Evolutionary conservation across 495 filamentous ascomycete genomes (phyloP), one percentile per base, ranked within the genome.

Genomic region (Oidiodendron maius): DNA sequence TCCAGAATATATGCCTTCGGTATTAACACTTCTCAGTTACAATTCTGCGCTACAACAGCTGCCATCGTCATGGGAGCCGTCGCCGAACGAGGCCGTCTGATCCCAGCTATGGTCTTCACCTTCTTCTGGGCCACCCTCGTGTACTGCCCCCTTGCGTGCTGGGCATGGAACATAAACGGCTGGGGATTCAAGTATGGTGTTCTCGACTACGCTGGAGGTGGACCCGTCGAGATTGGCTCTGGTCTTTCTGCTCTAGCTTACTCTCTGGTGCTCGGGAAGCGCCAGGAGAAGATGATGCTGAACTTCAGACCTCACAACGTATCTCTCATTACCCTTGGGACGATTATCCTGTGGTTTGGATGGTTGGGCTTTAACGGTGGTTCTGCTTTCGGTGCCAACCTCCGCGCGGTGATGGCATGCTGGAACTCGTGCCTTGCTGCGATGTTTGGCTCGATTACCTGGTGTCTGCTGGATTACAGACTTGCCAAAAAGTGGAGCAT

Each of bases 291-390:
- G 77, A 96, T 97, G 93, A 95, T 97, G 84, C 77, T 96, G 64
- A 95, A 80, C 64, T 69, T 64, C 77, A 83, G 88, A 44, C 94
- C 93, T 1, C 93, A 98, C 80, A 98, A 97, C 71, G 91, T 97
- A 57, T 96, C 93, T 6, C 75, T 97, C 56, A 97, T 98, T 65
- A 87, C 91, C 8, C 83, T 98, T 57, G 93, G 93, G 40, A 97
- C 93, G 8, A 78, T 94, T 46, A 80, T 98, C 62, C 86, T 98
- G 40, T 97, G 91, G 91, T 96, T 97, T 63, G 93, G 93, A 59
- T 97, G 94, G 93, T 74, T 98, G 51, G 94, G 90, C 34, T 98
- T 98, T 79, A 97, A 98, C 74, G 93, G 93, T 57, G 93, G 93
- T 39, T 96, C 91, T 6, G 68, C 93, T n/a, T 95, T 96, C 58